Percentiles rank a stretch among this genome's conserved stretches.
Evolutionary conservation across 805 yeast genomes (phyloP).

Genomic region (Monosporozyma siamensis): DNA sequence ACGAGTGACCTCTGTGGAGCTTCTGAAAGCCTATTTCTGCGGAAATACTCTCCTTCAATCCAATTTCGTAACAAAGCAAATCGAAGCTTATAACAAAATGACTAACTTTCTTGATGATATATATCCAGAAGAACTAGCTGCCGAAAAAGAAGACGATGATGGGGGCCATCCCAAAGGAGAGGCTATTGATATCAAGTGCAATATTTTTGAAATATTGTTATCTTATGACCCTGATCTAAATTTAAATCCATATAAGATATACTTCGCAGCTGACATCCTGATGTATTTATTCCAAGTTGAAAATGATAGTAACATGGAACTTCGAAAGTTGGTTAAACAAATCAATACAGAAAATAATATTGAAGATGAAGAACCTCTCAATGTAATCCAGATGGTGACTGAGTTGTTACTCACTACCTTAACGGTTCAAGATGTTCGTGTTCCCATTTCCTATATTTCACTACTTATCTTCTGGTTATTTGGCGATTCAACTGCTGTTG

Average conservation of each 20-base stretch:
- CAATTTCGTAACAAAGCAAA: slow-evolving; percentile 61
- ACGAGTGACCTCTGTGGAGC: slow-evolving; percentile 59
- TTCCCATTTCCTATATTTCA: slow-evolving; percentile 69
- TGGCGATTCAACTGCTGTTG: slow-evolving; percentile 66
- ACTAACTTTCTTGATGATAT: background rate
- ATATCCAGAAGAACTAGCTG: slow-evolving; percentile 3
- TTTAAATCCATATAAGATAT: slow-evolving; percentile 76
- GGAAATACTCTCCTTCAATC: slow-evolving; percentile 53
- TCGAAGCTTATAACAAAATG: slow-evolving; percentile 32
- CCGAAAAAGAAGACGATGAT: slow-evolving; percentile 11
- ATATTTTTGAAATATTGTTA: slow-evolving; percentile 59
- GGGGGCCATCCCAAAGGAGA: slow-evolving; percentile 22
- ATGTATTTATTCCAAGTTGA: slow-evolving; percentile 41
- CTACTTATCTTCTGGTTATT: slow-evolving; percentile 66
- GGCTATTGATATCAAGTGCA: slow-evolving; percentile 23
- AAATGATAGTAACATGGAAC: slow-evolving; percentile 39
- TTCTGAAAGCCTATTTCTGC: slow-evolving; percentile 59
- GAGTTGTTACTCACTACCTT: slow-evolving; percentile 63
- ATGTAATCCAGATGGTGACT: slow-evolving; percentile 65
- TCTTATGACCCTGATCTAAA: slow-evolving; percentile 66
- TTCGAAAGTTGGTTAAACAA: slow-evolving; percentile 38
- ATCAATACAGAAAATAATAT: slow-evolving; percentile 44
- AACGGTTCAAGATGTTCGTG: slow-evolving; percentile 57
- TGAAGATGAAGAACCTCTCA: slow-evolving; percentile 47
- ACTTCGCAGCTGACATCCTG: slow-evolving; percentile 71